phyloP scores from a whole-genome alignment of 306 rosid species.

The Malus fusca region DNA sequence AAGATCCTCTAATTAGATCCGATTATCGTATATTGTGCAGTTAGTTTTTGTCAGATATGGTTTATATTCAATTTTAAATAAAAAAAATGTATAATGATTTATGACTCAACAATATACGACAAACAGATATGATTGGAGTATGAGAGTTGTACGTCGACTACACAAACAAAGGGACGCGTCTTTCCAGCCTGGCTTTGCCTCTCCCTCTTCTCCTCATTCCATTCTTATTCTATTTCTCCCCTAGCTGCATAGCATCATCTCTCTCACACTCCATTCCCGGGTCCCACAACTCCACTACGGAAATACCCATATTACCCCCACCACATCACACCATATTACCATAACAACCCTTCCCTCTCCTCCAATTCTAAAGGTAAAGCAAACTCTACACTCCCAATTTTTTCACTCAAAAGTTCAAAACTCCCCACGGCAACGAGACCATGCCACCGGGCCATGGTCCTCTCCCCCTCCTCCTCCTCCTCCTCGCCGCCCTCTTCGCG shows the following conservation, averaged over 20 bases:
- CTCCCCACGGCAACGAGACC: neutral
- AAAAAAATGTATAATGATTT: too few species aligned
- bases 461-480: neutral
- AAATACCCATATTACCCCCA: conserved; percentile 21
- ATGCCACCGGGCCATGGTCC: conserved; percentile 31
- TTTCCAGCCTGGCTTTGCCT: conserved; percentile 52
- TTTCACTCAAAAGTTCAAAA: neutral
- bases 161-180: conserved; percentile 17
- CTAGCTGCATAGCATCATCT: neutral
- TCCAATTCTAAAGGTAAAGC: neutral
- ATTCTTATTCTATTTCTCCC: neutral
- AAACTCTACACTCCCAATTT: neutral
- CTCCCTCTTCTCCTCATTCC: neutral
- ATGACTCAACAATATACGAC: fast-evolving
- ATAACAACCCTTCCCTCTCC: neutral
- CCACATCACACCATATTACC: neutral
- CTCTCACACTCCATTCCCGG: neutral
- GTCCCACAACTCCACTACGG: conserved; percentile 7
- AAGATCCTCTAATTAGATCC: fast-evolving
- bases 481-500: neutral
- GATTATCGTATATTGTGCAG: fast-evolving
- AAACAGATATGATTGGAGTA: fast-evolving
- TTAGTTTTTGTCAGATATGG: fast-evolving
- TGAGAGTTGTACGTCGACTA: too few species aligned
- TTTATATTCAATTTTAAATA: too few species aligned